phyloP scores from a whole-genome alignment of 2,329 filamentous ascomycete species.

The Claviceps capensis region DNA sequence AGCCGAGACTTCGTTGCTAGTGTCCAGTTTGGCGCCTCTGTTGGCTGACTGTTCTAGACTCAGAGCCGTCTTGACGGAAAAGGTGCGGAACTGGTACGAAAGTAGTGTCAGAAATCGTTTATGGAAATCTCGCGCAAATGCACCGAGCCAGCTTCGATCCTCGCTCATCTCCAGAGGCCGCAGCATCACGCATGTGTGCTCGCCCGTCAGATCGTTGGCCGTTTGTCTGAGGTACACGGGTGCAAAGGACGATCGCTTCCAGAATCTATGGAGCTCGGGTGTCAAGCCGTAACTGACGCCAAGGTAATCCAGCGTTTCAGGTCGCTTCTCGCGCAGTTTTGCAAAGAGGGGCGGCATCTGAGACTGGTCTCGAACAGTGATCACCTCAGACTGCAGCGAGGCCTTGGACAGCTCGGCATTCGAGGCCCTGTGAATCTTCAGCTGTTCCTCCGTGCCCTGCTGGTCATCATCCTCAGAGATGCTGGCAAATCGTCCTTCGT shows the following conservation, averaged over 20 bases:
- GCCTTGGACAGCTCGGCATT: conserved; percentile 68
- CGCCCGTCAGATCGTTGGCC: conserved; percentile 87
- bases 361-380: conserved; percentile 78
- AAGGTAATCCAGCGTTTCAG: conserved; percentile 75
- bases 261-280: conserved; percentile 80
- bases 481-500: conserved; percentile 80
- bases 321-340: conserved; percentile 69
- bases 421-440: conserved; percentile 62
- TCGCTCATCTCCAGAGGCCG: conserved; percentile 56
- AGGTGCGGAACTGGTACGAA: conserved; percentile 82
- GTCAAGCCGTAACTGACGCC: conserved; percentile 95
- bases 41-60: conserved; percentile 80
- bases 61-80: conserved; percentile 64
- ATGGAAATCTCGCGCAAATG: conserved; percentile 88
- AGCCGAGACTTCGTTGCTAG: conserved; percentile 26
- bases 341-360: conserved; percentile 90
- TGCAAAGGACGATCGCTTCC: conserved; percentile 76
- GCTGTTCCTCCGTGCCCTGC: conserved; percentile 33
- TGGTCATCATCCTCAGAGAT: conserved; percentile 59
- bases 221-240: conserved; percentile 94
- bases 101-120: conserved; percentile 80
- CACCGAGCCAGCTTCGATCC: conserved; percentile 74
- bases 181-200: conserved; percentile 97
- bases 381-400: conserved; percentile 70
- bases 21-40: conserved; percentile 53